Evolutionary conservation across 495 filamentous ascomycete genomes (phyloP).

Genomic region (Penicillium roqueforti): DNA sequence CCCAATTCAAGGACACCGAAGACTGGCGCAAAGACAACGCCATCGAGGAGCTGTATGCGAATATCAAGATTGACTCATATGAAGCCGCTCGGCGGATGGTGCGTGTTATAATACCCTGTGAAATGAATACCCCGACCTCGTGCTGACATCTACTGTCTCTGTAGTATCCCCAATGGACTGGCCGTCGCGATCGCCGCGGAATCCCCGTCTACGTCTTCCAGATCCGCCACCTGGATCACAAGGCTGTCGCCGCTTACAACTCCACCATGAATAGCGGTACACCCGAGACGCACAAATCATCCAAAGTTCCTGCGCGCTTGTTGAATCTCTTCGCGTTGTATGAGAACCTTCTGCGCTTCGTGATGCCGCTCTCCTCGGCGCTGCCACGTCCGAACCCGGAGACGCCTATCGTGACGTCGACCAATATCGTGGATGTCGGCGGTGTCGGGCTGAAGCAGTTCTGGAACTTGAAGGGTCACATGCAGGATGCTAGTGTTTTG

Average conservation of each 20-base stretch:
- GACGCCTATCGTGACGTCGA: constrained; percentile 78
- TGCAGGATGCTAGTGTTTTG: constrained; percentile 82
- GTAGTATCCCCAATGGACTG: constrained; percentile 92
- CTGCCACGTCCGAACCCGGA: constrained; percentile 66
- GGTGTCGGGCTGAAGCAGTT: constrained; percentile 83
- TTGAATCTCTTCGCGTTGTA: constrained; percentile 82
- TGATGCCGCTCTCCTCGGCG: constrained; percentile 74
- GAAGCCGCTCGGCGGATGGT: constrained; percentile 73
- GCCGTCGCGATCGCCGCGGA: constrained; percentile 78
- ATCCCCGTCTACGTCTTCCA: constrained; percentile 89
- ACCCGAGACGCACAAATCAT: constrained; percentile 52
- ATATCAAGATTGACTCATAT: constrained; percentile 77
- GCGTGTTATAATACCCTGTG: constrained; percentile 19
- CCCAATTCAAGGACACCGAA: constrained; percentile 84
- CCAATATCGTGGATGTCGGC: constrained; percentile 85
- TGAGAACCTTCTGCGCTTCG: constrained; percentile 83
- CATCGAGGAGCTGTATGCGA: constrained; percentile 68
- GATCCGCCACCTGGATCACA: constrained; percentile 73
- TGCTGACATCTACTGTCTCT: background rate
- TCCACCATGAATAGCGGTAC: constrained; percentile 52
- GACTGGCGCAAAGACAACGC: constrained; percentile 78
- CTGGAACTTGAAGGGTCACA: constrained; percentile 85
- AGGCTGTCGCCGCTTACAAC: constrained; percentile 74
- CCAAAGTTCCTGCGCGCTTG: constrained; percentile 57
- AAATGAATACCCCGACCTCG: background rate